Base-by-base conservation (phyloP, 768 basidiomycete species). In the Boletales sp. region DNA sequence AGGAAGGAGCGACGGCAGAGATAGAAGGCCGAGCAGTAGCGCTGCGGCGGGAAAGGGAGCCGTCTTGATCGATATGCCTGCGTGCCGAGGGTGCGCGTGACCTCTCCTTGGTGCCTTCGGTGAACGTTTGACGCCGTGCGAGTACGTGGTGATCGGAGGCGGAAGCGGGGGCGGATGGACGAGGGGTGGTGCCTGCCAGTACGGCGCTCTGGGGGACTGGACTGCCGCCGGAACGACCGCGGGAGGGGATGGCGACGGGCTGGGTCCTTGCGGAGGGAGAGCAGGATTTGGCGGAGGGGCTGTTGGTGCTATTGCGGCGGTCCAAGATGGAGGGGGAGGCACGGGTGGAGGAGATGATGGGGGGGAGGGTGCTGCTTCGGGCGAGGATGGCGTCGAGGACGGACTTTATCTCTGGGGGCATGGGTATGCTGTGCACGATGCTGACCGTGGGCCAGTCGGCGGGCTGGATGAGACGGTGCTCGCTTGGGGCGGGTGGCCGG, bases 371-470 rank as follows among this genome's bases (percentile, higher is more conserved):
- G 55, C 65, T 66, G 38, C 70, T 69, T 57, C 72, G 72, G 32
- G 73, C 64, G 38, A 77, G 65, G 44, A 81, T 67, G 50, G 73
- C 74, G 50, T 86, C 86, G 44, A 89, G 74, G 45, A 82, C 68
- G n/a, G 77, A 71, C 67, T 84, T 86, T 67, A 89, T 78, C 44
- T 86, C 85, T 12, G 74, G 63, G 15, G 90, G 90, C 53, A 90
- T 88, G 47, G 84, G 76, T 48, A 90, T 73, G 51, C 79, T 78
- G 61, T 91, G 86, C 11, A 90, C 81, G 54, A 79, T 75, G 68
- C 81, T 85, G 65, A 92, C 87, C 30, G 87, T 80, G 57, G 76
- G 81, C 90, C 90, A 93, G 66, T 90, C 89, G 4, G 84, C 83
- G 44, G 82, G 76, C 18, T 78, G 80, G 49, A 92, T 83, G 56